Evolutionary conservation across 1,139 yeast species (phyloP), one percentile per base, ranked within the genome.

Genomic region (Candida albicans): DNA sequence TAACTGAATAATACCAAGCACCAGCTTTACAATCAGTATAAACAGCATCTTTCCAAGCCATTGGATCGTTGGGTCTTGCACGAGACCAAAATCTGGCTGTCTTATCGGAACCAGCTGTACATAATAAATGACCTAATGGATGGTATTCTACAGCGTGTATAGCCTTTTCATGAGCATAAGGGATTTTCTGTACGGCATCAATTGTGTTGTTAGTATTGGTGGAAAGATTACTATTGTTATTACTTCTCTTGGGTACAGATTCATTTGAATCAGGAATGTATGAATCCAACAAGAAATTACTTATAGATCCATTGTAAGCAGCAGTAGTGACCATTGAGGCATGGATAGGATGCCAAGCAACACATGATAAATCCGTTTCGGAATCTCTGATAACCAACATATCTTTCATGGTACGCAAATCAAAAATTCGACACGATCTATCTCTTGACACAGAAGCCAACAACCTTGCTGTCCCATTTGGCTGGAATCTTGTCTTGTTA

Each of bases 61-160:
- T 79, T 0, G 89, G 86, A 65, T 93, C 99, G 54, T 85, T 86
- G 1, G 97, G 98, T 59, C 96, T 75, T 1, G 95, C 87, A 42
- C 99, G 75, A 30, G 93, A 83, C 99, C 99, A 93, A 66, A 93
- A 88, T 49, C 97, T 70, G n/a, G 96, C 89, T 10, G 95, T 82
- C 59, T 95, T 80, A 64, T 93, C 99, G 47, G 95, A 90, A 25
- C 97, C 93, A 0, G 97, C 98, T 12, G 96, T 83, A 48, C 95
- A 85, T 38, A 93, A 72, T 43, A 91, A 71, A 64, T 93, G 98
- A 2, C 99, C 99, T 56, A 88, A 72, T 3, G 98, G 98, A 65
- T 91, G 97, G 59, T 90, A 93, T 53, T 91, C 95, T 49, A 93
- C 65, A 2, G 96, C 81, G 67, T 93, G 90, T 41, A 93, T 83